Evolutionary conservation across 1,284 basidiomycete genomes (phyloP).

Genomic region (Xerocomus minutiporus): DNA sequence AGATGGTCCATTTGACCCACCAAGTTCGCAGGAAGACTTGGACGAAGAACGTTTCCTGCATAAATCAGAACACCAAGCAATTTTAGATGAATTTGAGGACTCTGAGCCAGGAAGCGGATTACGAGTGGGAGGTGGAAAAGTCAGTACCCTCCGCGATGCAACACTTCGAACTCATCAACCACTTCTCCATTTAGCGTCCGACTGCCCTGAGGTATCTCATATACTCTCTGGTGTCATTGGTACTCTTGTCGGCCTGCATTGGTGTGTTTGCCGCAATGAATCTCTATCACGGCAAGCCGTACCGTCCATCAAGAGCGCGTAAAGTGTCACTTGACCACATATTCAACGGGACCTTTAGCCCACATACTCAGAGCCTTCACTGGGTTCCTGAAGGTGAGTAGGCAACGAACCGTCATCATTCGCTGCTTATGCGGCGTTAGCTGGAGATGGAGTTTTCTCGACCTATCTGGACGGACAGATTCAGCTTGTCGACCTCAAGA

Average conservation of each 20-base stretch:
- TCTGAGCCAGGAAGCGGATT: constrained; percentile 34
- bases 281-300: constrained; percentile 52
- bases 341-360: constrained; percentile 82
- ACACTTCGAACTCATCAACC: constrained; percentile 5
- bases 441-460: constrained; percentile 88
- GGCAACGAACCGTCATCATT: neutral
- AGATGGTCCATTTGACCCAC: constrained; percentile 66
- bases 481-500: constrained; percentile 73
- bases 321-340: constrained; percentile 84
- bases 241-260: constrained; percentile 55
- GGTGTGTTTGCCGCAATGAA: constrained; percentile 69
- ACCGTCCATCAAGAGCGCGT: constrained; percentile 49
- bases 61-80: constrained; percentile 25
- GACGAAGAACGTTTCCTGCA: constrained; percentile 49
- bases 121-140: constrained; percentile 36
- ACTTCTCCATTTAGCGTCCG: constrained; percentile 33
- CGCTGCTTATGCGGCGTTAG: constrained; percentile 38
- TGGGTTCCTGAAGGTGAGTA: constrained; percentile 86
- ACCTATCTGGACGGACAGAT: constrained; percentile 59
- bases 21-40: constrained; percentile 61
- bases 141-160: constrained; percentile 17
- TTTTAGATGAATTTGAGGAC: constrained; percentile 12
- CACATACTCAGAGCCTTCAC: constrained; percentile 45
- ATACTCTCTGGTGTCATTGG: constrained; percentile 47
- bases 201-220: constrained; percentile 53